Evolutionary conservation across 371 early-diverging fungal genomes (phyloP), one percentile per base, ranked within the genome.

Genomic region (Mortierella sp.): DNA sequence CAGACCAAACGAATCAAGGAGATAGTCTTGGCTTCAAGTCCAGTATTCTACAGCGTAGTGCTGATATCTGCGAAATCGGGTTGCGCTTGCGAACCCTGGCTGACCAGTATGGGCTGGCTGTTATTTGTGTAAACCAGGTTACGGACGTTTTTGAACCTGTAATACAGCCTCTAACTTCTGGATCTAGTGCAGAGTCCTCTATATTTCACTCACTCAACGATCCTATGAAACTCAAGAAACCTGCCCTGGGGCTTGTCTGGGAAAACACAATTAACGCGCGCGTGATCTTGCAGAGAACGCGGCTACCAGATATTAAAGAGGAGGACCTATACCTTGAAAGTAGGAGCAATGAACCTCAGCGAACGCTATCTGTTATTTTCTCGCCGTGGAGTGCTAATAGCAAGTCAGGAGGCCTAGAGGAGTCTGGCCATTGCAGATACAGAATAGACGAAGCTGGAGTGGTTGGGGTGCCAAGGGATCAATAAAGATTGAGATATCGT

Each of bases 241-340:
- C 95, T 0, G 87, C 92, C 5, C 83, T 95, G 59, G 96, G 96
- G 0, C 74, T 91, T 23, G 70, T 90, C n/a, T 95, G 95, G 96
- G 84, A 93, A 0, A 93, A 90, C 71, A 86, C 91, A 22, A 87
- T 95, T 43, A 94, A 93, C 60, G 87, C 88, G 0, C 84, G 95
- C 22, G 83, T 96, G 1, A 73, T 89, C 67, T 56, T 96, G 19
- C 74, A 74, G 57, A 28, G 80, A n/a, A 72, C 70, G 23, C 42
- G 78, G 7, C 40, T 49, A 13, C 58, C 69, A 8, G 72, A 77
- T 7, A 23, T 26, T 26, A 42, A 34, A 17, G 61, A 75, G 13
- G 28, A 23, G n/a, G 49, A 45, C 3, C n/a, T 53, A 31, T 61
- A 59, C 22, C 29, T 31, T 4, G 40, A 53, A n/a, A 28, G 34